phyloP scores from a whole-genome alignment of 495 filamentous ascomycete species.

The Aspergillus sclerotiicarbonarius region DNA sequence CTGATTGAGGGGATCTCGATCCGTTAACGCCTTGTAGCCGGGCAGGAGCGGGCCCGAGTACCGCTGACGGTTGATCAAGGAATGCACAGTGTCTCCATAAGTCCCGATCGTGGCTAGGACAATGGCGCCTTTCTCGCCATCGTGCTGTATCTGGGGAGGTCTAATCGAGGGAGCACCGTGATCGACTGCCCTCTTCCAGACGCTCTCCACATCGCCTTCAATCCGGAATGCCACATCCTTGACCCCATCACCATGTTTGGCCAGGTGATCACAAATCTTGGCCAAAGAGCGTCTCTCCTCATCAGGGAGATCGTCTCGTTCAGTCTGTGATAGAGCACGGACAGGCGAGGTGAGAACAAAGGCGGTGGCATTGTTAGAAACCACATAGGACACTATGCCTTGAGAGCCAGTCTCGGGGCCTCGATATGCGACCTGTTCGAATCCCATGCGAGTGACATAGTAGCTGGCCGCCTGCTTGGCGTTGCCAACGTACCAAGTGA shows the following conservation, averaged over 20 bases:
- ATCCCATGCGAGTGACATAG: constrained; percentile 74
- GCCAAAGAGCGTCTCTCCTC: constrained; percentile 52
- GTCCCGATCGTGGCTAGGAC: constrained; percentile 66
- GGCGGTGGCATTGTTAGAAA: constrained; percentile 63
- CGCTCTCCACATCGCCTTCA: constrained; percentile 59
- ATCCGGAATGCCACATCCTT: constrained; percentile 82
- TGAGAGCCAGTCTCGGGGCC: constrained; percentile 78
- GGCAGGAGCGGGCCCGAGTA: constrained; percentile 73
- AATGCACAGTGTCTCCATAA: constrained; percentile 83
- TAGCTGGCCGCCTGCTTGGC: constrained; percentile 80
- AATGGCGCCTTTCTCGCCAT: constrained; percentile 49
- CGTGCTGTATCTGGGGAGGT: constrained; percentile 44
- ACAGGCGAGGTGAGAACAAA: constrained; percentile 77
- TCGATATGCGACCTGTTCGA: constrained; percentile 67
- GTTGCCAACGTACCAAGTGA: constrained; percentile 85
- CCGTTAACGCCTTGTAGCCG: constrained; percentile 54
- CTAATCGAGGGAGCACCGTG: constrained; percentile 60
- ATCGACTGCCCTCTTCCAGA: constrained; percentile 62
- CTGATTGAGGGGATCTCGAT: constrained; percentile 41
- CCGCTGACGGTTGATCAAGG: constrained; percentile 60
- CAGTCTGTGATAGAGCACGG: constrained; percentile 42
- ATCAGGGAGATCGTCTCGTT: constrained; percentile 9
- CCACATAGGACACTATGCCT: constrained; percentile 67
- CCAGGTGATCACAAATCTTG: constrained; percentile 67
- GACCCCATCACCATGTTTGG: constrained; percentile 75